Conservation (phyloP, 148 eudicot species). For the Pharnaceum exiguum region DNA sequence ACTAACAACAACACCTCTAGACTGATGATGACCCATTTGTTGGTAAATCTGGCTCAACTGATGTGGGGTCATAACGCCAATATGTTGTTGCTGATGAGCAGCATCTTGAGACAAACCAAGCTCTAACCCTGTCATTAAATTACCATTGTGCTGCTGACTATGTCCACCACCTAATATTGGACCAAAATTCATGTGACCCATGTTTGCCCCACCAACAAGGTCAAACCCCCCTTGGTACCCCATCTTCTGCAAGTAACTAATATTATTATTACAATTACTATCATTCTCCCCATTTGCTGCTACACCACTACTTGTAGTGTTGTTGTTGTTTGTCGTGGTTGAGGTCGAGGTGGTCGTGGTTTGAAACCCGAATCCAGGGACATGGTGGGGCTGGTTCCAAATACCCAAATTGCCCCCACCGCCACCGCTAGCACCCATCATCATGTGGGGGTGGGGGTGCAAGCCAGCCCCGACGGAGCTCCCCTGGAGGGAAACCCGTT, state of each 20-base stretch:
- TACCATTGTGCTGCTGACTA: constrained; percentile 16
- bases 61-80: constrained; percentile 54
- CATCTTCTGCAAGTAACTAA: constrained; percentile 42
- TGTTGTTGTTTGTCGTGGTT: constrained; percentile 13
- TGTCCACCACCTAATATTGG: constrained; percentile 38
- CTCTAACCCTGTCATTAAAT: constrained; percentile 56
- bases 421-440: constrained; percentile 25
- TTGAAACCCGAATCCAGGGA: constrained; percentile 26
- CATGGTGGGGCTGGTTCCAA: constrained; percentile 9
- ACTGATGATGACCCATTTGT: constrained; percentile 54
- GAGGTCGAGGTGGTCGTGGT: constrained; percentile 17
- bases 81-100: too few relatives aligned
- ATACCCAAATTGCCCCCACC: constrained; percentile 5
- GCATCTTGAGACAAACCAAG: constrained; percentile 71
- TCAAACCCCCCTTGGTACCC: constrained; percentile 62
- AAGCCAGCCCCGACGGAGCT: constrained; percentile 39
- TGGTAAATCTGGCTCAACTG: constrained; percentile 60
- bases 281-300: neutral
- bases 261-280: constrained; percentile 23
- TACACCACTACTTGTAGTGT: neutral
- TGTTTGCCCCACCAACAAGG: constrained; percentile 26
- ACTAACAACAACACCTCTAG: constrained; percentile 11
- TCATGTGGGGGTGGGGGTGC: constrained; percentile 23
- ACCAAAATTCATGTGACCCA: constrained; percentile 49
- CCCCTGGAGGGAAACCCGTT: constrained; percentile 35